Evolutionary conservation across 768 basidiomycete species (phyloP).

Genomic region (Mycena epipterygia): DNA sequence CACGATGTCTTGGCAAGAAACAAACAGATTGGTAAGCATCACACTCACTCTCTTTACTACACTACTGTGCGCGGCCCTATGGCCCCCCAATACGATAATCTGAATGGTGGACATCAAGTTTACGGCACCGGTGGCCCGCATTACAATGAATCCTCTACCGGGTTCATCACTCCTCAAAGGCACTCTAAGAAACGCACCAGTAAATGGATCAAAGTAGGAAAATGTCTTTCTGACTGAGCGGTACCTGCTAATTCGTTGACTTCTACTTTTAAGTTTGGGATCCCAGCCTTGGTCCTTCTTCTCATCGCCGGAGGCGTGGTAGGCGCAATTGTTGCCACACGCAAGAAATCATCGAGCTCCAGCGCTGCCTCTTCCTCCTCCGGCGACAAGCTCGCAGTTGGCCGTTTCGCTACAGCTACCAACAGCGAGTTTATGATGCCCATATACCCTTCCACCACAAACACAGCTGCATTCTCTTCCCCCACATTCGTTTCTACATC

Average conservation of each 20-base stretch:
- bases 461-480: constrained; percentile 74
- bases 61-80: constrained; percentile 16
- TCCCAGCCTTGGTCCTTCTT: constrained; percentile 74
- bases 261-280: constrained; percentile 61
- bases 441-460: constrained; percentile 91
- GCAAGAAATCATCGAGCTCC: constrained; percentile 53
- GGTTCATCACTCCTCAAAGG: constrained; percentile 68
- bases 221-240: too few relatives aligned
- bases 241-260: neutral
- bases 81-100: constrained; percentile 22
- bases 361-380: constrained; percentile 62
- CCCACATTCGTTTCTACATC: constrained; percentile 77
- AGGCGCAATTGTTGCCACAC: constrained; percentile 86
- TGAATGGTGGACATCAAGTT: constrained; percentile 36
- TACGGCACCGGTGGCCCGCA: constrained; percentile 78
- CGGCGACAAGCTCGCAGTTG: constrained; percentile 70
- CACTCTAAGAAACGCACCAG: constrained; percentile 66
- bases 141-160: constrained; percentile 75
- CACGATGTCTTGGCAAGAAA: too few relatives aligned
- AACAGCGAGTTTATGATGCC: constrained; percentile 86
- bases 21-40: too few relatives aligned
- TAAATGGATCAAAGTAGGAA: constrained; percentile 73
- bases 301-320: constrained; percentile 77
- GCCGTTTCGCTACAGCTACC: constrained; percentile 83
- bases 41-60: constrained; percentile 12